These are phyloP conservation scores for Chlorella variabilis DNA, from an alignment of 163 green algal genomes.

Conservation along the genomic window DNA sequence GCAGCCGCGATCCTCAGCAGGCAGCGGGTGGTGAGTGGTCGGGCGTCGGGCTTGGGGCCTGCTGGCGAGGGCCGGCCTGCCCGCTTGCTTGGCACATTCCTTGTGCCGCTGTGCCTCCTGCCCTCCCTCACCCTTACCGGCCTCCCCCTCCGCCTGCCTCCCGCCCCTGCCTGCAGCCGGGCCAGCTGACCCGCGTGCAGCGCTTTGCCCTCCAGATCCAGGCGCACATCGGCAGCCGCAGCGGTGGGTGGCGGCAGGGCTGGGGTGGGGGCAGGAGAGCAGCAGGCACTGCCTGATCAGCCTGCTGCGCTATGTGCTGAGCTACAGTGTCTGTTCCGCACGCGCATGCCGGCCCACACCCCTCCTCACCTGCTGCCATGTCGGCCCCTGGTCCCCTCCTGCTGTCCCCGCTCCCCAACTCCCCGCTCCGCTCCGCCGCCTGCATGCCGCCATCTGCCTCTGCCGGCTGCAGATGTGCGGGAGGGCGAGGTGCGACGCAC, in stretches of 20 bases:
- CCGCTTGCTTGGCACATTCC: too few relatives aligned
- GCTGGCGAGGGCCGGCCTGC: too few relatives aligned
- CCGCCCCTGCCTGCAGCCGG: constrained; percentile 7
- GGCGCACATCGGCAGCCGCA: background rate
- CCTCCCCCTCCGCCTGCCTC: background rate
- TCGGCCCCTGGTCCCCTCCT: background rate
- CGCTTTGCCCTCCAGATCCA: constrained; percentile 15
- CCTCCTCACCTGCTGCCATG: too few relatives aligned
- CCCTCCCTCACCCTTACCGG: background rate
- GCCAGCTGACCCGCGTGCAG: constrained; percentile 37
- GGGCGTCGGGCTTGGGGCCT: background rate
- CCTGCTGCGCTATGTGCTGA: too few relatives aligned
- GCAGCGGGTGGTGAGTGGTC: constrained; percentile 12
- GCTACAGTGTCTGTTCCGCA: too few relatives aligned
- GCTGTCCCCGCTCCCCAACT: background rate
- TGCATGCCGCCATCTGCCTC: background rate
- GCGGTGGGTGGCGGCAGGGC: background rate
- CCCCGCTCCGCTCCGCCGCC: too few relatives aligned
- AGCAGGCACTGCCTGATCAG: too few relatives aligned
- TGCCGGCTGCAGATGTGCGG: constrained; percentile 24
- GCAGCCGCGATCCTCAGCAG: constrained; percentile 9
- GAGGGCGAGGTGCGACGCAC: constrained; percentile 28
- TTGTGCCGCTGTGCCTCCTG: background rate
- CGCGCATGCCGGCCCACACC: too few relatives aligned
- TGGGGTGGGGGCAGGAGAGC: background rate